Evolutionary conservation across 2,329 filamentous ascomycete genomes (phyloP), one percentile per base, ranked within the genome.

Genomic region (Bipolaris bicolor): DNA sequence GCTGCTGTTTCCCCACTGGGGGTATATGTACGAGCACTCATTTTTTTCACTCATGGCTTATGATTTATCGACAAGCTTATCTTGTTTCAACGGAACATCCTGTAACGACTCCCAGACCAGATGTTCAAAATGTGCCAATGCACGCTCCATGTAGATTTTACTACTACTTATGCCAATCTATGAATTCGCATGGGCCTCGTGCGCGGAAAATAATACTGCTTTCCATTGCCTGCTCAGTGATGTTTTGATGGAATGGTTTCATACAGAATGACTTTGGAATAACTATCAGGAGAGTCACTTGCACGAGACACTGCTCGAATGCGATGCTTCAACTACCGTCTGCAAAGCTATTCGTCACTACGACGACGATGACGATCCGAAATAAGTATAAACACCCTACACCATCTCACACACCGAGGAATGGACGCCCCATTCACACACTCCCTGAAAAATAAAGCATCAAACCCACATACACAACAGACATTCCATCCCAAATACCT

Each of bases 1-100:
- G 65, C 64, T 63, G 61, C 62, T 67, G 61, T 62, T 62, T 60
- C 22, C 18, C 39, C 1, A 41, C 11, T 24, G 22, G 7, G 11
- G 39, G n/a, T n/a, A 41, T 22, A 41, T 41, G 39, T 15, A 41
- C 39, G 24, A 41, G 39, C 39, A 22, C 20, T 22, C 20, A 20
- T 22, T 22, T 41, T 41, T 41, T 13, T 9, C 39, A 5, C 39
- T 18, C n/a, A 20, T 24, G 20, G 22, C n/a, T 22, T 24, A 24
- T 22, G 20, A 6, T 24, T 24, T n/a, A 41, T 20, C 13, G 20
- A 26, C 39, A 41, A 41, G 39, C 39, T 41, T 41, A 24, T 41
- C 39, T 41, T 41, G 39, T 15, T 22, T 15, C 9, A 15, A 41
- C 39, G 4, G 39, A 41, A 22, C 20, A 41, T 29, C 26, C 26